Conservation (phyloP, 306 rosid genomes). For the Herpetospermum pedunculosum region DNA sequence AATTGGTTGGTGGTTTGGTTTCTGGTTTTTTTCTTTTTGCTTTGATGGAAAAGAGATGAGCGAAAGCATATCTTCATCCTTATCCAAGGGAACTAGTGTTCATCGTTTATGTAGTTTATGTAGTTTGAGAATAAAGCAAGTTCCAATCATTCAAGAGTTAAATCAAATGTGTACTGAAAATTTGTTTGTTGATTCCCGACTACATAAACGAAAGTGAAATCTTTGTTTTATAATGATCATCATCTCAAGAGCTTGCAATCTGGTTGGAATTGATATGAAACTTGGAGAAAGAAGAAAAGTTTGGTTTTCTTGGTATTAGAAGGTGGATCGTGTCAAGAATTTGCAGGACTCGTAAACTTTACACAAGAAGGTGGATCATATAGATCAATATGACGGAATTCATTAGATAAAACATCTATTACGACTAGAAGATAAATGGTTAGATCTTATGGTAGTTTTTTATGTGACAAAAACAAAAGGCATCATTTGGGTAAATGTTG, state of each 20-base stretch:
- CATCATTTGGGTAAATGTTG: too few species aligned
- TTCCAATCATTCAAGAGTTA: slow-evolving; percentile 2
- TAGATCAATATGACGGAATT: too few species aligned
- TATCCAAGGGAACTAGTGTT: slow-evolving; percentile 22
- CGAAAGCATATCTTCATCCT: slow-evolving; percentile 32
- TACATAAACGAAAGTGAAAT: background rate
- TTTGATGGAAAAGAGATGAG: slow-evolving; percentile 34
- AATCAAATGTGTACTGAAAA: background rate
- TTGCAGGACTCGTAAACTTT: too few species aligned
- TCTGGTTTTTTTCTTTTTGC: background rate
- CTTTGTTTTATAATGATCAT: background rate
- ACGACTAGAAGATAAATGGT: too few species aligned
- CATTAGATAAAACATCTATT: too few species aligned
- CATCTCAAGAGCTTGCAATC: background rate
- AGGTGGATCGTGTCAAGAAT: too few species aligned
- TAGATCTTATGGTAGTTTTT: too few species aligned
- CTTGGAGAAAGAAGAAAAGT: too few species aligned
- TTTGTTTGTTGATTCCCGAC: background rate
- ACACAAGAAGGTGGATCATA: too few species aligned
- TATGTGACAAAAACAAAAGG: too few species aligned
- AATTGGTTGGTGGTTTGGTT: slow-evolving; percentile 4
- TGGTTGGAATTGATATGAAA: too few species aligned
- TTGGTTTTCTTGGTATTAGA: too few species aligned
- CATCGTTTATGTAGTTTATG: slow-evolving; percentile 1
- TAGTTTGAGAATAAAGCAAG: slow-evolving; percentile 16